A percentile compares a stretch with the other conserved stretches of the same genome.
Conservation (phyloP, 202 grass and related monocot species). For the Panicum hallii region DNA sequence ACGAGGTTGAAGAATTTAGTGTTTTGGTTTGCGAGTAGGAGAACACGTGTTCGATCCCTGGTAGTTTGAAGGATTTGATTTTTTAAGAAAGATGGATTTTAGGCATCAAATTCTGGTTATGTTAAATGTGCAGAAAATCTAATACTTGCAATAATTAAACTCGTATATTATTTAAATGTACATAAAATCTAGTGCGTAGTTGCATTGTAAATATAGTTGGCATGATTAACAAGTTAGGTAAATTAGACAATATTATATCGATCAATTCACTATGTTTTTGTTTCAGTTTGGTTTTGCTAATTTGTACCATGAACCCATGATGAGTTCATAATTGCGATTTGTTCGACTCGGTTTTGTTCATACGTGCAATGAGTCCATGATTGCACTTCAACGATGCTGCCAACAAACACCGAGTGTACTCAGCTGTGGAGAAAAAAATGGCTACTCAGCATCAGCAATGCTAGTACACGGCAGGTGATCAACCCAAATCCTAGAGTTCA, state of each 20-base stretch:
- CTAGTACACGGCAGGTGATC: constrained; percentile 37
- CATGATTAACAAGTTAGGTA: too few species aligned
- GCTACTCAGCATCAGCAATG: constrained; percentile 4
- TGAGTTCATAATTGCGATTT: constrained; percentile 26
- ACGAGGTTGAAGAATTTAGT: neutral
- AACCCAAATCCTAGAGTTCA: constrained; percentile 47
- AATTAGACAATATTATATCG: too few species aligned
- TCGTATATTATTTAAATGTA: too few species aligned
- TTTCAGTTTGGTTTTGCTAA: neutral
- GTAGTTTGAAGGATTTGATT: neutral
- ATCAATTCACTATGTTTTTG: too few species aligned
- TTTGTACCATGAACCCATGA: neutral
- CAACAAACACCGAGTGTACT: constrained; percentile 11
- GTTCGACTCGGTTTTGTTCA: neutral
- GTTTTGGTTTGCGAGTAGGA: neutral
- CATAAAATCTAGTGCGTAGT: too few species aligned
- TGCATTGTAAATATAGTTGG: too few species aligned
- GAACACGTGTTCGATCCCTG: neutral
- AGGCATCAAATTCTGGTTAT: neutral
- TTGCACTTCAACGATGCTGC: constrained; percentile 6
- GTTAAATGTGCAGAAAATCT: neutral
- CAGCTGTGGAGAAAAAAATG: neutral
- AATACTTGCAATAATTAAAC: neutral
- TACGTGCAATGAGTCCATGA: constrained; percentile 28
- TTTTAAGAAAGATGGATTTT: neutral